Percentiles rank a stretch among this genome's conserved stretches.
Evolutionary conservation across 306 rosid species (phyloP).

Genomic region (Urtica urens): DNA sequence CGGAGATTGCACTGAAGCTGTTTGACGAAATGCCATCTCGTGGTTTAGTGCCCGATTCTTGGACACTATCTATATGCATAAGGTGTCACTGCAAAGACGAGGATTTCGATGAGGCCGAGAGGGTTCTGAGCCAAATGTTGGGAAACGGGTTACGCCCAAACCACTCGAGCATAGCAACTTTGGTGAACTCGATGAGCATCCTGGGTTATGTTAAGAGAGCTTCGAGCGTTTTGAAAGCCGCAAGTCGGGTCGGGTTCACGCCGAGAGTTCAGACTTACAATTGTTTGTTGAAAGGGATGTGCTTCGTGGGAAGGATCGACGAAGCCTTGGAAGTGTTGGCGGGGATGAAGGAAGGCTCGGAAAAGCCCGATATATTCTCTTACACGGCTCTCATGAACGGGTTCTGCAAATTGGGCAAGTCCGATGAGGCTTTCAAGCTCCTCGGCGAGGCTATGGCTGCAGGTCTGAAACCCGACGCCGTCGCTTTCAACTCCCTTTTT

Average conservation of each 20-base stretch:
- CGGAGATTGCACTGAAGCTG: slow-evolving; percentile 27
- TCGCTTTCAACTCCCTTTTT: slow-evolving; percentile 50
- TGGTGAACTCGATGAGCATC: slow-evolving; percentile 50
- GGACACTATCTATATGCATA: slow-evolving; percentile 31
- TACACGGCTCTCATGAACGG: slow-evolving; percentile 72
- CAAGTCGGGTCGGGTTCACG: slow-evolving; percentile 31
- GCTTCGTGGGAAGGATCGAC: slow-evolving; percentile 75
- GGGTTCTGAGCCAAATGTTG: slow-evolving; percentile 29
- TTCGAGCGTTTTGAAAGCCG: slow-evolving; percentile 35
- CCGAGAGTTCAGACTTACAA: slow-evolving; percentile 41
- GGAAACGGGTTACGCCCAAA: slow-evolving; percentile 43
- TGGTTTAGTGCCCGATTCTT: slow-evolving; percentile 35
- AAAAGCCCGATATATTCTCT: slow-evolving; percentile 52
- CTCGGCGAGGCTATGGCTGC: slow-evolving; percentile 43
- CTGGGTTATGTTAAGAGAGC: slow-evolving; percentile 59
- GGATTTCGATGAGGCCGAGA: slow-evolving; percentile 41
- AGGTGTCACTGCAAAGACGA: slow-evolving; percentile 40
- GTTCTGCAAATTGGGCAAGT: slow-evolving; percentile 65
- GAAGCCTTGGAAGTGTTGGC: slow-evolving; percentile 57
- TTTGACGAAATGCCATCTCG: slow-evolving; percentile 25
- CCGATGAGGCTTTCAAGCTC: slow-evolving; percentile 66
- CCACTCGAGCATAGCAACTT: slow-evolving; percentile 32
- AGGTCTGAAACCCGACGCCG: slow-evolving; percentile 48
- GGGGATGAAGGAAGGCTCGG: slow-evolving; percentile 21
- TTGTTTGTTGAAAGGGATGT: slow-evolving; percentile 73